Base-by-base conservation (phyloP, 176 grass and related monocot species). In the Lolium perenne region DNA sequence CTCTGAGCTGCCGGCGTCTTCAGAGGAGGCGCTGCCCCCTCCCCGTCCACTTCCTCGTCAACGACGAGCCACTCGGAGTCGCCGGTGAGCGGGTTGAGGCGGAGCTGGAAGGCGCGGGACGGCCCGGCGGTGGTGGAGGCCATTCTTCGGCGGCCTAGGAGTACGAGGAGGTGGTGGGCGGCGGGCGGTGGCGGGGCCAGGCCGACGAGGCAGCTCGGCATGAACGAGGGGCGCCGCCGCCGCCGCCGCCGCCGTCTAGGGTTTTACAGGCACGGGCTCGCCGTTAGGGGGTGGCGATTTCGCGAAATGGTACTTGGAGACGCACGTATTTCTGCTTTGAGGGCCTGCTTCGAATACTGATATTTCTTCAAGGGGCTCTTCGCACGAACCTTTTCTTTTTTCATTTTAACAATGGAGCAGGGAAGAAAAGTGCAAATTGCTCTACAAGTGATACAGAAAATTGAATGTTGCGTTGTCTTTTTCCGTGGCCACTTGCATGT, bases 21-120 rank as follows among this genome's bases (percentile, higher is more conserved):
- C 11, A 32, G 32, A 20, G 77, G 58, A 20, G 72, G 58, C 29
- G 23, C 75, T 9, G 81, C 89, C 7, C 26, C 88, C 6, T 86
- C 91, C 25, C 56, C 77, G 8, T 90, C 88, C 41, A 84, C 84
- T 35, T 89, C 92, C 23, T 93, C 84, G 18, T 95, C 86, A 38
- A 98, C 88, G 86, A 98, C 88, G 57, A 98, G 66, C 93, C 95
- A 98, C 83, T 98, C 95, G 72, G 93, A 98, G 76, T 98, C 93
- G 22, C 95, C 95, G 20, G 95, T 98, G 81, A 98, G 93, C 21
- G 89, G 95, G 86, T 95, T 92, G 91, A 86, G 77, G 43, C 83
- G 93, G 82, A 98, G 95, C 89, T 98, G 95, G 89, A 98, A 98
- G 11, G 91, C 88, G 9, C 92, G 81, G 23, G 81, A 45, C 21